Evolutionary conservation across 306 rosid species (phyloP).

Genomic region (Sicyos baderoa): DNA sequence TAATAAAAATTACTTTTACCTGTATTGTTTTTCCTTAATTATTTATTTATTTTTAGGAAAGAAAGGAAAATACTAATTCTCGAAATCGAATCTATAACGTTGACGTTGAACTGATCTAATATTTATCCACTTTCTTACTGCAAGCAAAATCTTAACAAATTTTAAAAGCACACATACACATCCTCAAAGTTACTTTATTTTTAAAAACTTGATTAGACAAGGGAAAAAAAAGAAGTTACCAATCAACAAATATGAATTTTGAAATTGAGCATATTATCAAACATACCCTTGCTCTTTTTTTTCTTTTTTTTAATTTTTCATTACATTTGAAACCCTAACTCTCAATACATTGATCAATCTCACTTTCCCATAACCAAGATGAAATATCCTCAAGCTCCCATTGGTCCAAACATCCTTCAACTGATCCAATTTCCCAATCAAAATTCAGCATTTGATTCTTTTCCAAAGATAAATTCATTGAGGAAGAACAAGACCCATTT

Average conservation of each 20-base stretch:
- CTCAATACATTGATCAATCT: too few species aligned
- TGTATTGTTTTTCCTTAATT: too few species aligned
- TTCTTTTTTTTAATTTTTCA: background rate
- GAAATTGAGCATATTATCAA: background rate
- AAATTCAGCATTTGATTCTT: slow-evolving; percentile 1
- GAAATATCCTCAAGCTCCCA: slow-evolving; percentile 12
- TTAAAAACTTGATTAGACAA: background rate
- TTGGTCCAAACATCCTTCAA: slow-evolving; percentile 1
- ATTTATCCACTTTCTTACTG: too few species aligned
- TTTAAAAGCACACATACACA: too few species aligned
- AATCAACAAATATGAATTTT: background rate
- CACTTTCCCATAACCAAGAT: slow-evolving; percentile 9
- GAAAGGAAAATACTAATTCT: too few species aligned
- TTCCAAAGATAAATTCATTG: slow-evolving; percentile 1
- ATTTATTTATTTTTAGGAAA: too few species aligned
- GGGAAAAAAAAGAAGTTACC: background rate
- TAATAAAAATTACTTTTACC: too few species aligned
- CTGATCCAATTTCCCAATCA: background rate
- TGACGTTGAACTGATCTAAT: too few species aligned
- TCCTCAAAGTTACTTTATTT: too few species aligned
- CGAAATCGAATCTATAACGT: too few species aligned
- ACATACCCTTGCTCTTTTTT: background rate
- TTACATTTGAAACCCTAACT: background rate
- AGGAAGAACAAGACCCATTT: background rate
- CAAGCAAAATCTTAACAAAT: too few species aligned